Evolutionary conservation across 2,329 filamentous ascomycete species (phyloP).

Genomic region (Nannizzia gypsea): DNA sequence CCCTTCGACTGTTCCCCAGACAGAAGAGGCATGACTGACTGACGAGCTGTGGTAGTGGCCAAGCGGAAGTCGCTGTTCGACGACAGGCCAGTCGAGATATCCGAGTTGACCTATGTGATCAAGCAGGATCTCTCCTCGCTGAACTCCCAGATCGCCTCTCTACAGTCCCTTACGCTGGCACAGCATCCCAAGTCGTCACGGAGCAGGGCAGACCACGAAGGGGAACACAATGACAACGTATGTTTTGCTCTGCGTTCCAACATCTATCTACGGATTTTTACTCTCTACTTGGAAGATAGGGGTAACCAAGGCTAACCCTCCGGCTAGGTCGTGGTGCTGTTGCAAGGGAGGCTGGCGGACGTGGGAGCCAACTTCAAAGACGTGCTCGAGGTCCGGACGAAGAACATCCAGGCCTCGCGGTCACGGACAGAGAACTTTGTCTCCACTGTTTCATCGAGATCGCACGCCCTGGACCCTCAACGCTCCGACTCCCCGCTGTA

Average conservation of each 20-base stretch:
- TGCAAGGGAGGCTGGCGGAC: conserved; percentile 84
- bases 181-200: conserved; percentile 54
- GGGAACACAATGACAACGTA: conserved; percentile 93
- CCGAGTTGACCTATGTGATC: conserved; percentile 92
- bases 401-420: conserved; percentile 91
- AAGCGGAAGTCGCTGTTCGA: conserved; percentile 95
- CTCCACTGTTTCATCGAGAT: conserved; percentile 69
- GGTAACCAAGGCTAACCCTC: conserved; percentile 6
- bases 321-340: conserved; percentile 58
- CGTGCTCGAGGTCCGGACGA: conserved; percentile 86
- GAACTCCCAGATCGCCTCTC: conserved; percentile 73
- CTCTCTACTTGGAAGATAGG: neutral
- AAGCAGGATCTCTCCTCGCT: conserved; percentile 83
- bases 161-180: conserved; percentile 67
- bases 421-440: conserved; percentile 95
- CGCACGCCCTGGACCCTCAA: conserved; percentile 52
- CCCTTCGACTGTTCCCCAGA: neutral
- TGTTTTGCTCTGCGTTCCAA: conserved; percentile 17
- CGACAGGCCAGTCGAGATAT: conserved; percentile 91
- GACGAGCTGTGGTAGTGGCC: conserved; percentile 54
- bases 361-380: conserved; percentile 96
- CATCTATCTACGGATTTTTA: conserved; percentile 7
- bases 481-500: conserved; percentile 80
- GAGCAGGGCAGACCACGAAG: conserved; percentile 56
- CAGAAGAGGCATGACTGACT: conserved; percentile 3